Evolutionary conservation across 2,329 filamentous ascomycete species (phyloP).

Genomic region (Fusarium irregulare): DNA sequence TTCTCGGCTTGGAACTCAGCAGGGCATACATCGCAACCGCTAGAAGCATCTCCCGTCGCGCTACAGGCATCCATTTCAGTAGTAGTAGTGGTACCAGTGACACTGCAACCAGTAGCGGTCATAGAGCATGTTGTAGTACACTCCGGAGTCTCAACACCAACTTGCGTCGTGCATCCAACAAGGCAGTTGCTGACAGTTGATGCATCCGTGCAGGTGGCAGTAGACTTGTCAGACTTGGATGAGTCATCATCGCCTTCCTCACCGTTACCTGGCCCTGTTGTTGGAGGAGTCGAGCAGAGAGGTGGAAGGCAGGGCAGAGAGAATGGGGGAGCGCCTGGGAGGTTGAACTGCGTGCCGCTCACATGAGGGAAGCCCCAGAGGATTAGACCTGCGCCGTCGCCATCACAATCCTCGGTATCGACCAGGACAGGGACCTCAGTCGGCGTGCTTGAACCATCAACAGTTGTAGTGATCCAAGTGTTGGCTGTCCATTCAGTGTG

Average conservation of each 20-base stretch:
- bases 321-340: conserved; percentile 22
- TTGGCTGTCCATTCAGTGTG: conserved; percentile 33
- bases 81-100: not conserved
- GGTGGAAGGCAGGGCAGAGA: conserved; percentile 29
- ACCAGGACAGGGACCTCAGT: conserved; percentile 33
- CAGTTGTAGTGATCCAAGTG: conserved; percentile 36
- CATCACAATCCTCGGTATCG: conserved; percentile 15
- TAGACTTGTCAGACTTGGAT: not conserved
- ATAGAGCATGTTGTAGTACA: not conserved
- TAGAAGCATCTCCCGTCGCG: not conserved
- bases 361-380: conserved; percentile 4
- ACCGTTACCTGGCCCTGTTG: not conserved
- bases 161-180: not conserved
- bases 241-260: not conserved
- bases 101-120: not conserved
- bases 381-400: conserved; percentile 19
- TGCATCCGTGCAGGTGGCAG: not conserved
- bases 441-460: conserved; percentile 7
- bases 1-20: not conserved
- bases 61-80: not conserved
- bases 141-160: not conserved
- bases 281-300: not conserved
- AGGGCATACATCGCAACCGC: not conserved
- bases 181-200: not conserved
- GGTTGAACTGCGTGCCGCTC: conserved; percentile 1